phyloP scores from a whole-genome alignment of 352 stramenopile species.

The Pythium vanterpoolii region DNA sequence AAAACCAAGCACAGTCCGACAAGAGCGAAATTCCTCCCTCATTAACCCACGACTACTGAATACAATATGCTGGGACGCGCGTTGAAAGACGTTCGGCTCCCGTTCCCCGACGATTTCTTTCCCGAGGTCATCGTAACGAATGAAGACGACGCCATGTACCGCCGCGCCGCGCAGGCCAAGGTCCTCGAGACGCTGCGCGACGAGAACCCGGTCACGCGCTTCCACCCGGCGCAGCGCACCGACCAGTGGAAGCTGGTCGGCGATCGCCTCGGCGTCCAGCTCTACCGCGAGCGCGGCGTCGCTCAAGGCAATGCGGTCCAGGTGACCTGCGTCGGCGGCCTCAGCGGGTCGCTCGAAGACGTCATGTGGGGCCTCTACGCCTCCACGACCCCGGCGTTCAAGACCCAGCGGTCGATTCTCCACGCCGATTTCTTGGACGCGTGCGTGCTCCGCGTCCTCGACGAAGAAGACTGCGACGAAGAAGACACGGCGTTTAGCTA shows the following conservation, averaged over 20 bases:
- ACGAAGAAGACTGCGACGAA: constrained; percentile 48
- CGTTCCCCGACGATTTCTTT: constrained; percentile 70
- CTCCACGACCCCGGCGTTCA: constrained; percentile 36
- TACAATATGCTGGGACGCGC: constrained; percentile 63
- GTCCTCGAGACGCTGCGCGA: constrained; percentile 39
- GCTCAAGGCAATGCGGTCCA: constrained; percentile 48
- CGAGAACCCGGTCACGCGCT: constrained; percentile 41
- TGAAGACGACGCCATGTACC: constrained; percentile 30
- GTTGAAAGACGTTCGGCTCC: constrained; percentile 60
- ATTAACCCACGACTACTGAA: background rate
- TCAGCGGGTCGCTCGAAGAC: constrained; percentile 51
- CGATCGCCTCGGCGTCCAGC: constrained; percentile 43
- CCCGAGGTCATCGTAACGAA: constrained; percentile 36
- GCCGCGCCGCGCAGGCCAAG: constrained; percentile 31
- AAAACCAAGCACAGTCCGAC: background rate
- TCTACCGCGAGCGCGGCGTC: constrained; percentile 57
- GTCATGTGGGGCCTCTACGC: constrained; percentile 63
- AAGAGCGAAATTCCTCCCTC: background rate
- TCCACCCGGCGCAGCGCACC: constrained; percentile 46
- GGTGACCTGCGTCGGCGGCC: constrained; percentile 43
- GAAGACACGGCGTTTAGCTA: constrained; percentile 50
- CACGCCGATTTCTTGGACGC: constrained; percentile 55
- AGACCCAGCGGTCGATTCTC: constrained; percentile 64
- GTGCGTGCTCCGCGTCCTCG: constrained; percentile 51
- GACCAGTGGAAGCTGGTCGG: constrained; percentile 62